Percentiles rank a stretch among this genome's conserved stretches.
These are phyloP conservation scores for Aspergillus sp. DNA, from an alignment of 2,329 filamentous ascomycete genomes.

Conservation along the genomic window DNA sequence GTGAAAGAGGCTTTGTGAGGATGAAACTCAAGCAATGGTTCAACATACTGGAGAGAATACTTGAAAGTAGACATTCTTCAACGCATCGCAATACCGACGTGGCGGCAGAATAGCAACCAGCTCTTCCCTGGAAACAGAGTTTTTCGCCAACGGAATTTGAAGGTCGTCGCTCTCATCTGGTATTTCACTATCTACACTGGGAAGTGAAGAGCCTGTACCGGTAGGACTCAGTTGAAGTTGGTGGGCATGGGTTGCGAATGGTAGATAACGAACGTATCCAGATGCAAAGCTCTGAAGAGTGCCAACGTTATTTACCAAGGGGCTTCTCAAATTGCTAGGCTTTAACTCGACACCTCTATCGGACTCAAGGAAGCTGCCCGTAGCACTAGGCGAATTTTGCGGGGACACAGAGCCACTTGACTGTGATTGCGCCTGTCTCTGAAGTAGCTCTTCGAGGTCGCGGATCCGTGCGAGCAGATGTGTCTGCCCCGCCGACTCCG, in stretches of 20 bases:
- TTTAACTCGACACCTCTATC: constrained; percentile 24
- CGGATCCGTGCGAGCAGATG: constrained; percentile 38
- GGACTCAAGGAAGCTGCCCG: constrained; percentile 30
- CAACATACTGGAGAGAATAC: constrained; percentile 42
- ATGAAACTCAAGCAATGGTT: neutral
- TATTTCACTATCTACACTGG: constrained; percentile 28
- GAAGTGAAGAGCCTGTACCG: constrained; percentile 28
- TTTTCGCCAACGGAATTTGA: constrained; percentile 35
- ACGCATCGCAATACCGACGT: constrained; percentile 36
- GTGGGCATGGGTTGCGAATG: constrained; percentile 35
- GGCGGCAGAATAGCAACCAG: constrained; percentile 39
- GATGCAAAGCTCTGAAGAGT: constrained; percentile 34
- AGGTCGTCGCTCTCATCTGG: constrained; percentile 35
- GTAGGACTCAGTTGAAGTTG: constrained; percentile 32
- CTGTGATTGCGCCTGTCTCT: constrained; percentile 32
- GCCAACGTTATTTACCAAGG: constrained; percentile 30
- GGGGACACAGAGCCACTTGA: constrained; percentile 28
- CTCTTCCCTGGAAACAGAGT: constrained; percentile 30
- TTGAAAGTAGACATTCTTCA: constrained; percentile 40
- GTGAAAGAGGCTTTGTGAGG: neutral
- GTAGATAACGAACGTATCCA: constrained; percentile 41
- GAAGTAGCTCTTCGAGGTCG: constrained; percentile 39
- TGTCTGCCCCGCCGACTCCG: constrained; percentile 30
- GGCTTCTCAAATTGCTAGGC: constrained; percentile 21
- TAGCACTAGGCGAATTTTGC: constrained; percentile 28